Evolutionary conservation across 805 yeast species (phyloP).

Genomic region (Ogataea trehaloabstinens): DNA sequence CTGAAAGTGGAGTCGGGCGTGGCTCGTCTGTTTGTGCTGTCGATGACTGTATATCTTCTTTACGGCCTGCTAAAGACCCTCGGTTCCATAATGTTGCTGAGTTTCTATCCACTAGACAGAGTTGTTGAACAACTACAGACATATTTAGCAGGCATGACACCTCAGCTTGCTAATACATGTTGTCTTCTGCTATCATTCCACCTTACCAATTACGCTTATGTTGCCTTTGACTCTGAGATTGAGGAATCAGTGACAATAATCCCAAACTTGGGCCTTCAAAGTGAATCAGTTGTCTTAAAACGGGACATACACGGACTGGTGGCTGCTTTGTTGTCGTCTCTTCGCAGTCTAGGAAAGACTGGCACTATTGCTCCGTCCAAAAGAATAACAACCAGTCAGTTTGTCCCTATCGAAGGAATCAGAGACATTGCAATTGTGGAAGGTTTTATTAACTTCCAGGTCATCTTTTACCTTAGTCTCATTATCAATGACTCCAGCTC

Average conservation of each 20-base stretch:
- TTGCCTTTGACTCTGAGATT: constrained; percentile 33
- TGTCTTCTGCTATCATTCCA: constrained; percentile 15
- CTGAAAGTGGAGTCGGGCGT: neutral
- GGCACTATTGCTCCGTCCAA: constrained; percentile 2
- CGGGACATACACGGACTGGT: constrained; percentile 15
- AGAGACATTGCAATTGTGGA: constrained; percentile 72
- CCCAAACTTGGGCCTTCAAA: constrained; percentile 48
- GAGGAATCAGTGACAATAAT: constrained; percentile 45
- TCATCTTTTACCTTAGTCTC: constrained; percentile 61
- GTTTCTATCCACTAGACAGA: neutral
- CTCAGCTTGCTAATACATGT: constrained; percentile 7
- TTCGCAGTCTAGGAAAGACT: constrained; percentile 5
- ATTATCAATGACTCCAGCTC: constrained; percentile 40
- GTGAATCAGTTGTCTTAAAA: constrained; percentile 34
- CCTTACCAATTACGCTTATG: constrained; percentile 19
- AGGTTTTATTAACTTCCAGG: constrained; percentile 68
- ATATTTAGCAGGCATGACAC: neutral
- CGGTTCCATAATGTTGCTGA: neutral
- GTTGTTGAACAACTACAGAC: neutral
- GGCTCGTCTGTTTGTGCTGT: constrained; percentile 5
- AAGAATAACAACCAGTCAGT: constrained; percentile 27
- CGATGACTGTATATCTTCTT: constrained; percentile 7
- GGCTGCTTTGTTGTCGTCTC: constrained; percentile 2
- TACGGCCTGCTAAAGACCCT: constrained; percentile 3
- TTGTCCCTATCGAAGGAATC: constrained; percentile 56